These are phyloP conservation scores for Moricandia arvensis DNA, from an alignment of 345 rosid genomes.

Conservation along the genomic window DNA sequence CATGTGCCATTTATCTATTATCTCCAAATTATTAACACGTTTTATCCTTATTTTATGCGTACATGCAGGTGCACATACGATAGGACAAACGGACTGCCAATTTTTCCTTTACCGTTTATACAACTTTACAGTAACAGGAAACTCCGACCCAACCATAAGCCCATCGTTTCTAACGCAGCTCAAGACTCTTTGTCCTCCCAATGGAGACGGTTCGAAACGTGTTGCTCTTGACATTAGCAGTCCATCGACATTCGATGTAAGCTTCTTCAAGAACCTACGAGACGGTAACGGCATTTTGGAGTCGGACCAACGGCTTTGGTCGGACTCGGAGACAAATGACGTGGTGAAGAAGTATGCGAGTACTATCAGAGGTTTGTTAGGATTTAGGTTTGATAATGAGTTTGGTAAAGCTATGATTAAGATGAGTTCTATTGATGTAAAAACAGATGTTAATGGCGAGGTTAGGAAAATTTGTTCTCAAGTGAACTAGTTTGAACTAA, in stretches of 20 bases:
- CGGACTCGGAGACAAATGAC: conserved; percentile 46
- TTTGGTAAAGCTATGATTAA: conserved; percentile 67
- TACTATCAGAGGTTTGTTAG: conserved; percentile 53
- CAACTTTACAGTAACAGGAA: conserved; percentile 66
- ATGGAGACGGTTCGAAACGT: conserved; percentile 55
- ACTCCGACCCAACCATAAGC: conserved; percentile 63
- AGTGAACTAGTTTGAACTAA: conserved; percentile 41
- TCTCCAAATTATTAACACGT: neutral
- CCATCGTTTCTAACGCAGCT: conserved; percentile 56
- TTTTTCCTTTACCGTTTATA: conserved; percentile 66
- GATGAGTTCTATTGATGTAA: conserved; percentile 73
- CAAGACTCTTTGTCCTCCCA: conserved; percentile 54
- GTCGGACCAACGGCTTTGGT: conserved; percentile 77
- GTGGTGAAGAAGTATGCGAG: conserved; percentile 57
- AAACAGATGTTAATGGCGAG: conserved; percentile 62
- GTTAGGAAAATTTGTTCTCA: conserved; percentile 64
- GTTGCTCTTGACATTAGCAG: conserved; percentile 61
- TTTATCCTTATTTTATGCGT: neutral
- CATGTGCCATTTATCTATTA: neutral
- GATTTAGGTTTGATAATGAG: conserved; percentile 59
- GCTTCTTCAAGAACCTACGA: conserved; percentile 58
- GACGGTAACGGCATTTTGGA: conserved; percentile 68
- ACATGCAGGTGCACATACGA: conserved; percentile 61
- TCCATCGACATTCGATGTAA: conserved; percentile 50
- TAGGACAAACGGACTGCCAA: conserved; percentile 68